phyloP scores from a whole-genome alignment of 2,329 filamentous ascomycete species.

The Botrytis galanthina region DNA sequence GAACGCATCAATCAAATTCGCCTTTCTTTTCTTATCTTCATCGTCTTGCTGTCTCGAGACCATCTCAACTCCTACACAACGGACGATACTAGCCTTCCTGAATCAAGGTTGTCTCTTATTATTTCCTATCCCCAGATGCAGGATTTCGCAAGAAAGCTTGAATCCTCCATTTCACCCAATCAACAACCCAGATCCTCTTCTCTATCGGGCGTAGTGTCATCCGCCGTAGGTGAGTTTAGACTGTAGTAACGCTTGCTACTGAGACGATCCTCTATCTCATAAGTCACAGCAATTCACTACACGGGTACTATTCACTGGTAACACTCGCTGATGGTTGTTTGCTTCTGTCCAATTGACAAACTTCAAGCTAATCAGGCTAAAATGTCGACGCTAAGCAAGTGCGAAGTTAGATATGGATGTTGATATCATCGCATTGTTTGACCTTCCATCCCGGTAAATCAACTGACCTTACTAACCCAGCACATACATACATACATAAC shows the following conservation, averaged over 20 bases:
- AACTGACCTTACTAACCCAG: not conserved
- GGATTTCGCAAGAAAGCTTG: not conserved
- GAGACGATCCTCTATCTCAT: not conserved
- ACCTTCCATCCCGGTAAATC: not conserved
- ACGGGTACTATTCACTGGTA: too few species aligned
- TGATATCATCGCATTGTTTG: constrained; percentile 11
- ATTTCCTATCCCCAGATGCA: not conserved
- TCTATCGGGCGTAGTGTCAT: not conserved
- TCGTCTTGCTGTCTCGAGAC: not conserved
- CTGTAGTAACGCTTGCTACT: not conserved
- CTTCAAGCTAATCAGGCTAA: not conserved
- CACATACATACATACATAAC: not conserved
- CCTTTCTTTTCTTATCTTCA: not conserved
- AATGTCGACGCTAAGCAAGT: constrained; percentile 10
- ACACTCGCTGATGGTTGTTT: not conserved
- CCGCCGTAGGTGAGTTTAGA: not conserved
- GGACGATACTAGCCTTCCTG: not conserved
- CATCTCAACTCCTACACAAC: not conserved
- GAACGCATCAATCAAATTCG: not conserved
- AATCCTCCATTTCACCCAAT: not conserved
- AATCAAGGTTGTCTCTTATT: not conserved
- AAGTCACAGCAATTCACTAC: not conserved
- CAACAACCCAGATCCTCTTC: not conserved
- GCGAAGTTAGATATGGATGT: not conserved
- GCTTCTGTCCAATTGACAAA: not conserved